Conservation (phyloP, 495 filamentous ascomycete genomes). For the Penicillium crystallinum region DNA sequence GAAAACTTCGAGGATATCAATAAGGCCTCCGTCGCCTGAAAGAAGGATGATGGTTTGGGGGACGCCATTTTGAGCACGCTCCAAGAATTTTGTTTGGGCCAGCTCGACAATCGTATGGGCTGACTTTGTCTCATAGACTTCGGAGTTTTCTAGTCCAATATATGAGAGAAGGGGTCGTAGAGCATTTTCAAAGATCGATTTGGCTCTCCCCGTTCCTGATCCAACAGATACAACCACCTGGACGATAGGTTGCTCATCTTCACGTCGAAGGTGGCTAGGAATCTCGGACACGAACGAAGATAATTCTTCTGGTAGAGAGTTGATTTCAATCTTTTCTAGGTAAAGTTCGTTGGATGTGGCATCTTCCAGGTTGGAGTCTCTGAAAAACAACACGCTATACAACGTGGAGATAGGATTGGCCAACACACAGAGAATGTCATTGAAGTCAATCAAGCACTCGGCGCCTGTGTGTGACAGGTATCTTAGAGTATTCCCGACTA, state of each 20-base stretch:
- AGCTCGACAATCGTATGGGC: slow-evolving; percentile 57
- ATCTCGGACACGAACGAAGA: slow-evolving; percentile 17
- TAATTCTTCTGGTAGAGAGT: slow-evolving; percentile 12
- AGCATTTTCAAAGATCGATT: slow-evolving; percentile 48
- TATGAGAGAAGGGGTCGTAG: slow-evolving; percentile 53
- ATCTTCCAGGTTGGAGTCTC: neutral
- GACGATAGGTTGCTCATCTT: slow-evolving; percentile 24
- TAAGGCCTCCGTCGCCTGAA: slow-evolving; percentile 78
- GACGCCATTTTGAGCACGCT: slow-evolving; percentile 40
- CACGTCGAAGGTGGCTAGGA: slow-evolving; percentile 22
- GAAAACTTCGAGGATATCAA: slow-evolving; percentile 70
- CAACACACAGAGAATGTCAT: slow-evolving; percentile 29
- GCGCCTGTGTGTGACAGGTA: slow-evolving; percentile 13
- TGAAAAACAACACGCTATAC: slow-evolving; percentile 26
- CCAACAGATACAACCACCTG: slow-evolving; percentile 68
- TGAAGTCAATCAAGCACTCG: slow-evolving; percentile 16
- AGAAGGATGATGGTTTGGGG: slow-evolving; percentile 65
- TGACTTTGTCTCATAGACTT: slow-evolving; percentile 53
- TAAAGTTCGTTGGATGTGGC: neutral
- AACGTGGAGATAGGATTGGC: neutral
- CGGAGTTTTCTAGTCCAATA: slow-evolving; percentile 38
- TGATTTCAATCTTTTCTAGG: slow-evolving; percentile 16
- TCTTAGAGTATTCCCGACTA: slow-evolving; percentile 10
- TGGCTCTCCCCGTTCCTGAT: slow-evolving; percentile 64
- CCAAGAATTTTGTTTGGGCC: slow-evolving; percentile 43